phyloP scores from a whole-genome alignment of 2,329 filamentous ascomycete genomes.

The Lojkania enalia region DNA sequence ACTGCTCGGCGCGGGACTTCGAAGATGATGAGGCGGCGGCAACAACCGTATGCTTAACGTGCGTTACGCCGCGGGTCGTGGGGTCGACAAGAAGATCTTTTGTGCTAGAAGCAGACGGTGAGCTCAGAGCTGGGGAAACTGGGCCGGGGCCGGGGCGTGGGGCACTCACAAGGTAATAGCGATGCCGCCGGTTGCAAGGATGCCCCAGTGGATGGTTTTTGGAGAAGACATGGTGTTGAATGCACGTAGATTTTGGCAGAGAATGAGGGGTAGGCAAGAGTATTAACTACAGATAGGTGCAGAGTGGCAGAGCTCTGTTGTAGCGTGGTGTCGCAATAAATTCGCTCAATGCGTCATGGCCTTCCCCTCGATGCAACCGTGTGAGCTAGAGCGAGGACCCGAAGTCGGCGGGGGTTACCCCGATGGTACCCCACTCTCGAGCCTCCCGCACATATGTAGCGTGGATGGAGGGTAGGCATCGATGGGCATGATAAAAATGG shows the following conservation, averaged over 20 bases:
- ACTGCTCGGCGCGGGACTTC: constrained; percentile 67
- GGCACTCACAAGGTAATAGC: constrained; percentile 48
- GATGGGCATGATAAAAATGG: too few relatives aligned
- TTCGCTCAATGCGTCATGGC: too few relatives aligned
- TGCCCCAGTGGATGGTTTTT: constrained; percentile 49
- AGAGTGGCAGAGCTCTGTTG: too few relatives aligned
- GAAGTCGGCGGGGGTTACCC: too few relatives aligned
- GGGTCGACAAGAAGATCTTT: constrained; percentile 80
- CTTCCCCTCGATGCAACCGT: too few relatives aligned
- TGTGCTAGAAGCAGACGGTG: constrained; percentile 54
- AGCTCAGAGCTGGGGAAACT: constrained; percentile 5
- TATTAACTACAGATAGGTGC: too few relatives aligned
- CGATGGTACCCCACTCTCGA: too few relatives aligned
- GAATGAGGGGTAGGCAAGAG: too few relatives aligned
- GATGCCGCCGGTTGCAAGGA: constrained; percentile 55
- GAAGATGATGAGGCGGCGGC: constrained; percentile 81
- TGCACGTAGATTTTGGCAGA: neutral
- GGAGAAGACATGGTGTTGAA: constrained; percentile 34
- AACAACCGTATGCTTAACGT: constrained; percentile 75
- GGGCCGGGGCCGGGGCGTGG: constrained; percentile 9
- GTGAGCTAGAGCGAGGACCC: too few relatives aligned
- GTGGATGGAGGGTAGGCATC: too few relatives aligned
- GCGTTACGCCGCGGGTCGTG: constrained; percentile 66
- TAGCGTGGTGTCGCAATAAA: too few relatives aligned
- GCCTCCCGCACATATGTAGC: too few relatives aligned